phyloP scores from a whole-genome alignment of 805 yeast species.

The Lipomyces orientalis region DNA sequence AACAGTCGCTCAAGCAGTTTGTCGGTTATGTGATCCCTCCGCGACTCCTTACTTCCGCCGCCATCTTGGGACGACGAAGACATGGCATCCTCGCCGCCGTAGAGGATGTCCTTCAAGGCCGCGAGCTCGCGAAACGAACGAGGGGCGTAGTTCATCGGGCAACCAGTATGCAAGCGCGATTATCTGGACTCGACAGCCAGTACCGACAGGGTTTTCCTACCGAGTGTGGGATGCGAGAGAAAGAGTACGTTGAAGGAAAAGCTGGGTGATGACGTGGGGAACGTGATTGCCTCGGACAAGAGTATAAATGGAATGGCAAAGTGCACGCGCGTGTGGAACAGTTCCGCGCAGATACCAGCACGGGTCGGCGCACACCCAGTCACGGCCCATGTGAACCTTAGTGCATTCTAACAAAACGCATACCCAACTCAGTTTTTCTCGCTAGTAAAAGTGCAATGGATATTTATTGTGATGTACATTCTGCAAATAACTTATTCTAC shows the following conservation, averaged over 20 bases:
- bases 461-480: too few species aligned
- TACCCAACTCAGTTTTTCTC: too few species aligned
- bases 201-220: neutral
- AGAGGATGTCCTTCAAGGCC: conserved; percentile 34
- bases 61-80: conserved; percentile 5
- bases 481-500: too few species aligned
- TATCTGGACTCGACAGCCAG: neutral
- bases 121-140: conserved; percentile 33
- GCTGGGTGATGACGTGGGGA: too few species aligned
- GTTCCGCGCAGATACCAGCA: too few species aligned
- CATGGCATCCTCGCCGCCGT: conserved; percentile 25
- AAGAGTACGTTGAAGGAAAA: neutral
- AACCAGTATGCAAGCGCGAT: neutral
- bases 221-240: neutral
- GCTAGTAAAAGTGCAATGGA: too few species aligned
- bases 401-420: too few species aligned
- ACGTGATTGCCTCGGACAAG: too few species aligned
- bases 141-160: conserved; percentile 33
- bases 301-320: too few species aligned
- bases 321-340: too few species aligned
- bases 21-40: conserved; percentile 33
- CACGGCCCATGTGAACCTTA: too few species aligned
- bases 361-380: too few species aligned
- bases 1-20: conserved; percentile 34
- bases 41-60: conserved; percentile 3